Percentiles rank a stretch among this genome's conserved stretches.
Evolutionary conservation across 331 rosid species (phyloP).

Genomic region (Dryas integrifolia): DNA sequence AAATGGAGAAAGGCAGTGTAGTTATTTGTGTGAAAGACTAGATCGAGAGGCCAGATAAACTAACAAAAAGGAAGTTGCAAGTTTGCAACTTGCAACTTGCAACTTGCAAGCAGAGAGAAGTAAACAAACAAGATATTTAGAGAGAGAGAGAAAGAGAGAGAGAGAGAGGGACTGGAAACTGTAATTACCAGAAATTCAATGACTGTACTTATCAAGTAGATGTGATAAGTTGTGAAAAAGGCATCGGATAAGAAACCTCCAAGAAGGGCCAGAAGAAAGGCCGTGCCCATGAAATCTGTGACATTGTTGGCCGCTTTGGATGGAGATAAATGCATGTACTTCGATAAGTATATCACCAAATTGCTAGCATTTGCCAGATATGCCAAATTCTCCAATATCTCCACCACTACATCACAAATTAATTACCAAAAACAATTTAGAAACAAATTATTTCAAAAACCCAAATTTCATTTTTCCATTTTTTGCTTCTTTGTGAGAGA

Average conservation of each 20-base stretch:
- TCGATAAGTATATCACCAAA: conserved; percentile 59
- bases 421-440: neutral
- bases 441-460: neutral
- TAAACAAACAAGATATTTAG: neutral
- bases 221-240: conserved; percentile 70
- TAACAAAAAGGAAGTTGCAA: no score
- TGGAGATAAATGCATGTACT: conserved; percentile 83
- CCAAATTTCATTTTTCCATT: no score
- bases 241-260: conserved; percentile 95
- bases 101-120: neutral
- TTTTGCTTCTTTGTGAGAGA: neutral
- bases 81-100: no score
- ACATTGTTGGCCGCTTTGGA: conserved; percentile 82
- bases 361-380: conserved; percentile 93
- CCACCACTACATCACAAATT: conserved; percentile 54
- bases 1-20: neutral
- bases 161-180: conserved; percentile 7
- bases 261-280: conserved; percentile 90
- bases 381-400: conserved; percentile 86
- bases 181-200: conserved; percentile 69
- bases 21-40: no score
- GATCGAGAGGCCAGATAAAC: no score
- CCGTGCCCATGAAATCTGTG: conserved; percentile 94
- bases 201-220: conserved; percentile 78
- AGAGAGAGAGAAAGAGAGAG: neutral